Conservation (phyloP, 257 asterid species). For the Henckelia pumila region DNA sequence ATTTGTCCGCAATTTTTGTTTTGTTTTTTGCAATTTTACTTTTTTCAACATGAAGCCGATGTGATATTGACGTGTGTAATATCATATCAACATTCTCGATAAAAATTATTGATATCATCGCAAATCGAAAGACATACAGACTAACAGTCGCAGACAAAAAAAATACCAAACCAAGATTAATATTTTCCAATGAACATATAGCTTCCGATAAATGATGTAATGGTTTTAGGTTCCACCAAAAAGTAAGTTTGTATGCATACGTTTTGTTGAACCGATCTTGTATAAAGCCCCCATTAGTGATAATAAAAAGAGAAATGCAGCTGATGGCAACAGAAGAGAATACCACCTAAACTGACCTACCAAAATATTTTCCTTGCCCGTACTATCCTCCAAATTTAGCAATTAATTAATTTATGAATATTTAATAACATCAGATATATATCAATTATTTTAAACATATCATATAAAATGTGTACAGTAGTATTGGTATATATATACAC, state of each 20-base stretch:
- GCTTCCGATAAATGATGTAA: slow-evolving; percentile 24
- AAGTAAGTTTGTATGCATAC: slow-evolving; percentile 24
- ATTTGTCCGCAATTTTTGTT: no score
- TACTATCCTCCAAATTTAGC: slow-evolving; percentile 26
- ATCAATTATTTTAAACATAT: no score
- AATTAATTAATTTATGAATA: slow-evolving; percentile 23
- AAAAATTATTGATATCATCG: no score
- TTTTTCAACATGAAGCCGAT: no score
- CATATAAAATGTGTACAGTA: no score
- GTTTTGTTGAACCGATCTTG: slow-evolving; percentile 8
- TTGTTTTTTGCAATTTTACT: no score
- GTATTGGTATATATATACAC: slow-evolving; percentile 28
- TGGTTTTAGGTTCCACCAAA: slow-evolving; percentile 27
- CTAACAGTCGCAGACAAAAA: no score
- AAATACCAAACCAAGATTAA: no score
- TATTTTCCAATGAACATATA: no score
- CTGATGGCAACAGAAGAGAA: slow-evolving; percentile 28
- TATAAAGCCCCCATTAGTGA: slow-evolving; percentile 23
- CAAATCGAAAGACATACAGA: no score
- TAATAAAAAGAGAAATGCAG: slow-evolving; percentile 24
- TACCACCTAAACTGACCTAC: slow-evolving; percentile 42
- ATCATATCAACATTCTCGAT: no score
- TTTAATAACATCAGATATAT: slow-evolving; percentile 12
- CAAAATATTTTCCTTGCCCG: slow-evolving; percentile 30
- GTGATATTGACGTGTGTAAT: no score